A percentile compares a stretch with the other conserved stretches of the same genome.
Evolutionary conservation across 345 rosid species (phyloP).

Genomic region (Theobroma cacao): DNA sequence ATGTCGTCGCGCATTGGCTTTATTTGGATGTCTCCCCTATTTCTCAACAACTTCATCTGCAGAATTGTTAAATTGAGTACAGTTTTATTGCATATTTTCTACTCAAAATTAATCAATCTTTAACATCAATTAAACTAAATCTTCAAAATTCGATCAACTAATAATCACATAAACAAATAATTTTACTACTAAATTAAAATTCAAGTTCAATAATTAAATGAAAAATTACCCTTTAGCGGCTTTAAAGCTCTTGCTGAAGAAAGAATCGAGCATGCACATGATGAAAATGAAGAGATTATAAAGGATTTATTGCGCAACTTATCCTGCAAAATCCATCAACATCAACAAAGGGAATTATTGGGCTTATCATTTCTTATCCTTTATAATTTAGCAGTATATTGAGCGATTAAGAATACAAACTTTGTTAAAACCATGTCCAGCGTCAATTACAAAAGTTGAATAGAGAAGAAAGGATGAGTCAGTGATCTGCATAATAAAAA

Average conservation of each 20-base stretch:
- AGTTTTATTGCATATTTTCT: constrained; percentile 83
- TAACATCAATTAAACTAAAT: background rate
- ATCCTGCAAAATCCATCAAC: no score
- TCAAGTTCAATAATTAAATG: no score
- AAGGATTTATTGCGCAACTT: no score
- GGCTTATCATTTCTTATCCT: no score
- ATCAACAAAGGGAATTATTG: no score
- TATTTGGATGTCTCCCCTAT: constrained; percentile 86
- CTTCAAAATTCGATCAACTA: background rate
- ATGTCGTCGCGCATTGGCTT: constrained; percentile 92
- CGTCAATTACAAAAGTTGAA: constrained; percentile 96
- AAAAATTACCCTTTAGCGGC: no score
- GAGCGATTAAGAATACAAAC: constrained; percentile 38
- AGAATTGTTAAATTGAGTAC: constrained; percentile 75
- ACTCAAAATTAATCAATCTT: constrained; percentile 2
- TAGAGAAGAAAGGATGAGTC: constrained; percentile 93
- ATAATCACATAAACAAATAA: no score
- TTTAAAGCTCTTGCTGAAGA: no score
- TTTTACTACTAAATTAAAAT: no score
- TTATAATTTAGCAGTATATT: no score
- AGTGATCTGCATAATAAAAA: constrained; percentile 65
- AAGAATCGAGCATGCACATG: no score
- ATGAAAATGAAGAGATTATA: no score
- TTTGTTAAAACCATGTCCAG: constrained; percentile 97
- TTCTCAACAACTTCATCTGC: constrained; percentile 81